Evolutionary conservation across 805 yeast species (phyloP), one percentile per base, ranked within the genome.

Genomic region (Candida sphagnicola): DNA sequence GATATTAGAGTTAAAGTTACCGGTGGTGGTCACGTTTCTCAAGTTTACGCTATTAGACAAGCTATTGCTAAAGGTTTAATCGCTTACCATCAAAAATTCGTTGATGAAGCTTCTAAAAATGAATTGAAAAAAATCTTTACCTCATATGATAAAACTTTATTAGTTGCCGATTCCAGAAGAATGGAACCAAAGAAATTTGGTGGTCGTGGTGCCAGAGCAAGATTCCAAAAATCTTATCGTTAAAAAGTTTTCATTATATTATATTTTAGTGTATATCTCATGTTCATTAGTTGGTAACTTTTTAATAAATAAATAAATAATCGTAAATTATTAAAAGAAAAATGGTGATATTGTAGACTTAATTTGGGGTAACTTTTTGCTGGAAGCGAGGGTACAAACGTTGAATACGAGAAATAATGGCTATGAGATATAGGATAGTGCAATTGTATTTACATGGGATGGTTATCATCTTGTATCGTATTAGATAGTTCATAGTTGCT

Each of bases 131-230:
- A 89, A 80, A 84, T 95, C 64, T 88, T 90, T 78, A 81, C 91
- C 56, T 69, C 95, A 65, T 95, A 90, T 84, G 99, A 93, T 91
- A 90, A 96, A 83, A 88, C 98, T 73, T 85, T 93, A 73, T 85
- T 93, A 78, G 93, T 93, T 74, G 98, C 99, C 65, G 99, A 93
- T 76, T 80, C 97, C 64, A 89, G 99, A 86, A 91, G 95, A 85
- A 84, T 90, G 85, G 99, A 93, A 82, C 99, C 99, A 84, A 93
- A 93, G 97, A 93, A 93, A 83, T 93, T 93, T 82, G 99, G 99
- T 82, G 99, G 99, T 83, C 95, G 95, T 77, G 99, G 99, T 87
- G 99, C 99, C 79, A 93, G 99, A 82, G 93, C 99, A 71, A 91
- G 98, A 81, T 91, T 87, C 97, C 99, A 93, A 84, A 93, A 93